phyloP scores from a whole-genome alignment of 306 rosid genomes.

The Castanea sativa region DNA sequence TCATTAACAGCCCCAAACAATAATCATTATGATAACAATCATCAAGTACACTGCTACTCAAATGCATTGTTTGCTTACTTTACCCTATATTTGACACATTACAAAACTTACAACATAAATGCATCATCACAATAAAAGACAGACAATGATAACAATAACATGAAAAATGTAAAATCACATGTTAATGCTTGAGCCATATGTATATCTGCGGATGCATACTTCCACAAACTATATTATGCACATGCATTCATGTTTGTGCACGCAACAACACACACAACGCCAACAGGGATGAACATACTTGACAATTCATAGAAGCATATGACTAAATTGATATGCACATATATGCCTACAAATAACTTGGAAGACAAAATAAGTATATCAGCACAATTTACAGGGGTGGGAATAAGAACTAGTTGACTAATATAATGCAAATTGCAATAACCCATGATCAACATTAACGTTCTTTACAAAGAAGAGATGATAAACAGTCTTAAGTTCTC shows the following conservation, averaged over 20 bases:
- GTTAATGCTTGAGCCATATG: neutral
- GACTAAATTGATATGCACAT: neutral
- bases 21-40: neutral
- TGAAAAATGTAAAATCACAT: neutral
- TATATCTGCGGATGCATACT: neutral
- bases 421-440: neutral
- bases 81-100: neutral
- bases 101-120: neutral
- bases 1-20: neutral
- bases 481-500: neutral
- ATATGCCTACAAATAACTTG: neutral
- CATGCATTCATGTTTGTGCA: neutral
- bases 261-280: neutral
- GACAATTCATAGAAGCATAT: neutral
- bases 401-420: neutral
- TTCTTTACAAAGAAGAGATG: neutral
- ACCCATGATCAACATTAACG: neutral
- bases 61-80: neutral
- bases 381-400: neutral
- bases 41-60: neutral
- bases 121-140: neutral
- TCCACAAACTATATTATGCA: neutral
- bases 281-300: neutral
- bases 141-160: neutral
- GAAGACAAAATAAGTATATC: conserved; percentile 8